Conservation (phyloP, 2,329 filamentous ascomycete species). For the Trichoderma sp. region DNA sequence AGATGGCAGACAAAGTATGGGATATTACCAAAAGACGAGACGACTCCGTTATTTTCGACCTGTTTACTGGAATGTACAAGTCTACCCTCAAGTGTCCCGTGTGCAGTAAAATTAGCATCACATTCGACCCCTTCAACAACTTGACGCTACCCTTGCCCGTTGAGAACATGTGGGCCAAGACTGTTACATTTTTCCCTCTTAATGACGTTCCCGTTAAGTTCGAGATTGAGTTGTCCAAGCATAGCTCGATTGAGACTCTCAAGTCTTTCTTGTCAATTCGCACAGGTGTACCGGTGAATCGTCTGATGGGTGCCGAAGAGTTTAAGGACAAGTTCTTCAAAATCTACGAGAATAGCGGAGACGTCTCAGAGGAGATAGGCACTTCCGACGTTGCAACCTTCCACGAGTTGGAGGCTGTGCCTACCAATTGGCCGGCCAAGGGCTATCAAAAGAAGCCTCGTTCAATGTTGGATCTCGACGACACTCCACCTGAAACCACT, state of each 20-base stretch:
- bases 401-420: slow-evolving; percentile 74
- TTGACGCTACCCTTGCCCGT: slow-evolving; percentile 88
- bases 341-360: slow-evolving; percentile 68
- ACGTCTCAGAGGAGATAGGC: slow-evolving; percentile 72
- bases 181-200: slow-evolving; percentile 76
- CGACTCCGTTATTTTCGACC: slow-evolving; percentile 90
- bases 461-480: slow-evolving; percentile 51
- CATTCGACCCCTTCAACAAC: slow-evolving; percentile 96
- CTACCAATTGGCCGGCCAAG: slow-evolving; percentile 74
- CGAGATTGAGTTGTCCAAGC: slow-evolving; percentile 77
- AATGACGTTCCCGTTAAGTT: slow-evolving; percentile 70
- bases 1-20: slow-evolving; percentile 87
- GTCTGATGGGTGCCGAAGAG: slow-evolving; percentile 79
- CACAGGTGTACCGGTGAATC: slow-evolving; percentile 63
- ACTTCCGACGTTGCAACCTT: slow-evolving; percentile 67
- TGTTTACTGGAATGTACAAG: slow-evolving; percentile 98
- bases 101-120: slow-evolving; percentile 95
- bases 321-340: slow-evolving; percentile 86
- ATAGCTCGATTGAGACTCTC: slow-evolving; percentile 66
- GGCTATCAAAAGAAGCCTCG: slow-evolving; percentile 46
- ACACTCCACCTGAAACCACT: slow-evolving; percentile 37
- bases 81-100: slow-evolving; percentile 90
- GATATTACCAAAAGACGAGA: slow-evolving; percentile 90
- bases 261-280: slow-evolving; percentile 71
- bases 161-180: slow-evolving; percentile 76